phyloP scores from a whole-genome alignment of 2,329 filamentous ascomycete species.

The Trichoderma arundinaceum region DNA sequence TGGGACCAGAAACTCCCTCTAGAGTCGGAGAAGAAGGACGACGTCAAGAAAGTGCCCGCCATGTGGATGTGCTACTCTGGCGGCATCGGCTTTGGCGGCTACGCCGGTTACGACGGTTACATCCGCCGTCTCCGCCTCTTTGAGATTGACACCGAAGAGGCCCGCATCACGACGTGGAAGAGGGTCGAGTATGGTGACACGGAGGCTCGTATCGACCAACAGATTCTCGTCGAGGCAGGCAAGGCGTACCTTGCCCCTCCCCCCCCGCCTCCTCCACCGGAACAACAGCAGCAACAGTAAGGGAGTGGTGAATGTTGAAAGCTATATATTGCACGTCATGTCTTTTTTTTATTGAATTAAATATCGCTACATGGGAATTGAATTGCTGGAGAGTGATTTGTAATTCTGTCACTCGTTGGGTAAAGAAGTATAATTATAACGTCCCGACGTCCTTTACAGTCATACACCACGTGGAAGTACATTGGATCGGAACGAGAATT shows the following conservation, averaged over 20 bases:
- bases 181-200: constrained; percentile 73
- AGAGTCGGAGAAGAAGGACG: constrained; percentile 43
- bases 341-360: too few species aligned
- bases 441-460: background rate
- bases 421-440: background rate
- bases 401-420: background rate
- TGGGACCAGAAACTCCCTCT: constrained; percentile 33
- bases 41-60: constrained; percentile 56
- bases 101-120: constrained; percentile 87
- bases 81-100: constrained; percentile 89
- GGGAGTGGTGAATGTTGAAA: background rate
- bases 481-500: background rate
- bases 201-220: constrained; percentile 62
- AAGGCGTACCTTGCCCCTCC: constrained; percentile 35
- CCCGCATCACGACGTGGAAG: constrained; percentile 90
- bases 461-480: background rate
- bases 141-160: constrained; percentile 91
- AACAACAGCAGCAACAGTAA: background rate
- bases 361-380: too few species aligned
- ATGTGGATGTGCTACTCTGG: constrained; percentile 99
- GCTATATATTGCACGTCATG: background rate
- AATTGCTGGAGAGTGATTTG: background rate
- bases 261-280: constrained; percentile 1
- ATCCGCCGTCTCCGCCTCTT: constrained; percentile 85
- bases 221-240: constrained; percentile 70